Evolutionary conservation across 2,329 filamentous ascomycete genomes (phyloP).

Genomic region (Magnaporthales sp.): DNA sequence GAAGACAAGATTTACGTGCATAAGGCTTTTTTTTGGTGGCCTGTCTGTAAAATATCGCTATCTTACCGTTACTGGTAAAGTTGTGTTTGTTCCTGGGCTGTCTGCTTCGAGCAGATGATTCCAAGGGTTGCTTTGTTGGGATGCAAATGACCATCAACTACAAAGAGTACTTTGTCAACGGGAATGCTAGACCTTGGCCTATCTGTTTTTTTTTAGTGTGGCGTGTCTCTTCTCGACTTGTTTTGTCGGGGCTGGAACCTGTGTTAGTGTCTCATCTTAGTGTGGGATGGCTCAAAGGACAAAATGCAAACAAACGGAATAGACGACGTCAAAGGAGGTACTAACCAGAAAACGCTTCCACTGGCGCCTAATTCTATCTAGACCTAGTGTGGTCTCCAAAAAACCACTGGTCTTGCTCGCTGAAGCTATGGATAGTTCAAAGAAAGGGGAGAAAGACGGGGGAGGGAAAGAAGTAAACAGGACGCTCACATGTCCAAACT

Average conservation of each 20-base stretch:
- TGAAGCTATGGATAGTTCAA: not conserved
- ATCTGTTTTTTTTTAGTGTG: not conserved
- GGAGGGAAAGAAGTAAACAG: not conserved
- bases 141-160: not conserved
- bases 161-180: not conserved
- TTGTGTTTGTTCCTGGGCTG: not conserved
- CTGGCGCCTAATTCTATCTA: not conserved
- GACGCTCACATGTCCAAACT: not conserved
- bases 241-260: not conserved
- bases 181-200: not conserved
- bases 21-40: not conserved
- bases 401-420: not conserved
- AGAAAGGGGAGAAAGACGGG: not conserved
- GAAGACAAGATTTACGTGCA: constrained; percentile 9
- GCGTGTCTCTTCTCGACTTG: not conserved
- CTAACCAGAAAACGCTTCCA: not conserved
- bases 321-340: not conserved
- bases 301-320: not conserved
- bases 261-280: not conserved
- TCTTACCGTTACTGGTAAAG: not conserved
- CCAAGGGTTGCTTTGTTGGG: not conserved
- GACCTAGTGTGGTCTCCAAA: not conserved
- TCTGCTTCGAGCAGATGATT: not conserved
- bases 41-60: not conserved
- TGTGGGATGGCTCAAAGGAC: not conserved